Evolutionary conservation across 441 rosid genomes (phyloP), one percentile per base, ranked within the genome.

Genomic region (Euphorbia schlechtendalii): DNA sequence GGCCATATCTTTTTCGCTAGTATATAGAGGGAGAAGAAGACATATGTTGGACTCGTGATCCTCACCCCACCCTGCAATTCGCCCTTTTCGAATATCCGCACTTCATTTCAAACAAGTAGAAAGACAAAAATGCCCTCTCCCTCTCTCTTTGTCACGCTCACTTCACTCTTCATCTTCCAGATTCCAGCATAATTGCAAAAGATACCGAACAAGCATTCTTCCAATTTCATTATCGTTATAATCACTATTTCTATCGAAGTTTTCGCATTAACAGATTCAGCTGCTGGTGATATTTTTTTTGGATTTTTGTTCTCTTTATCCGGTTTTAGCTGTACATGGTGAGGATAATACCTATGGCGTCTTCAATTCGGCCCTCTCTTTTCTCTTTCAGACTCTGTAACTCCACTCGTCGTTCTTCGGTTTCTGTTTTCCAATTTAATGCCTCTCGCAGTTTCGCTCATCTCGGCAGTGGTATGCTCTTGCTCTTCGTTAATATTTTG

Each of bases 291-390:
- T n/a, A n/a, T n/a, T n/a, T n/a, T 60, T 13, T 20, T 25, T 20
- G 1, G 18, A 22, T 38, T 38, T 38, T 38, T 8, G 7, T 38
- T 8, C 10, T 41, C 13, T 41, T 41, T 4, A 41, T 41, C 46
- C 11, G 14, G 46, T 45, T 45, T 45, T 20, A 22, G 55, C 10
- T 51, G 55, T 40, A n/a, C 30, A 85, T 77, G 87, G 86, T 81
- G 73, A 82, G 89, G 86, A 71, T 86, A 63, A 62, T 80, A 13
- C 86, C 92, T 51, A 82, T 86, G 90, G 86, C 92, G 0, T 84
- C 95, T 68, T 81, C 97, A 27, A 67, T 87, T 68, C 79, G 85
- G 64, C 89, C 95, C 59, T 83, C 95, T 9, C 57, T 85, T 10
- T 61, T 81, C 67, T 80, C 78, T 38, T 77, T 82, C 73, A 71